phyloP scores from a whole-genome alignment of 2,329 filamentous ascomycete genomes.

The Gyromitra esculenta region DNA sequence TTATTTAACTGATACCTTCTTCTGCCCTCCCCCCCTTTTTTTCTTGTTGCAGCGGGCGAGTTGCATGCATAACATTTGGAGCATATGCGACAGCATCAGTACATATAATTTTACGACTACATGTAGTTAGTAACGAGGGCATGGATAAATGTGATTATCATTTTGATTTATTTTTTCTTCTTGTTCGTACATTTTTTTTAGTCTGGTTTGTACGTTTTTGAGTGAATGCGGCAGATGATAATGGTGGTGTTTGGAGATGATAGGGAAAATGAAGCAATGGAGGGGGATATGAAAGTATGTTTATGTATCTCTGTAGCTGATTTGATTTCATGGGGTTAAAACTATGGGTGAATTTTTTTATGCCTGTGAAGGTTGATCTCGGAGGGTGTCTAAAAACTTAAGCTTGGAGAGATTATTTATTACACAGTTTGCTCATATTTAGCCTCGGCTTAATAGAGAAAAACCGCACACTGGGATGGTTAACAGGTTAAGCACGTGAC shows the following conservation, averaged over 20 bases:
- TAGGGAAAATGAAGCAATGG: neutral
- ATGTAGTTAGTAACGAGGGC: neutral
- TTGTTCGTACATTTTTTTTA: too few species aligned
- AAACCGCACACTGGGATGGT: too few species aligned
- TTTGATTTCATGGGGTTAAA: neutral
- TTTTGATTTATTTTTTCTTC: constrained; percentile 5
- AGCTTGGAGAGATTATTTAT: too few species aligned
- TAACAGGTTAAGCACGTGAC: too few species aligned
- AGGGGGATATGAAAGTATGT: neutral
- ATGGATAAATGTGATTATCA: constrained; percentile 10
- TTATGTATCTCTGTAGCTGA: neutral
- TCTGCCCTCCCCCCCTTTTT: neutral
- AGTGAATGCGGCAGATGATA: neutral
- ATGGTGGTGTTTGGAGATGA: neutral
- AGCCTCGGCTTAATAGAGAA: too few species aligned
- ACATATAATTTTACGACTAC: constrained; percentile 8
- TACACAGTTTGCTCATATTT: too few species aligned
- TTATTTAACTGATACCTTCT: neutral
- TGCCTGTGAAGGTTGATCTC: too few species aligned
- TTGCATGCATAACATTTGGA: constrained; percentile 11
- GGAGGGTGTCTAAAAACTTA: too few species aligned
- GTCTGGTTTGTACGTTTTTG: constrained; percentile 7
- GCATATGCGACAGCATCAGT: neutral
- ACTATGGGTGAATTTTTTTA: too few species aligned
- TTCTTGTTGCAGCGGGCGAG: neutral